Percentiles rank a stretch among this genome's conserved stretches.
phyloP scores from a whole-genome alignment of 257 asterid species.

The Dorcoceras hygrometricum region DNA sequence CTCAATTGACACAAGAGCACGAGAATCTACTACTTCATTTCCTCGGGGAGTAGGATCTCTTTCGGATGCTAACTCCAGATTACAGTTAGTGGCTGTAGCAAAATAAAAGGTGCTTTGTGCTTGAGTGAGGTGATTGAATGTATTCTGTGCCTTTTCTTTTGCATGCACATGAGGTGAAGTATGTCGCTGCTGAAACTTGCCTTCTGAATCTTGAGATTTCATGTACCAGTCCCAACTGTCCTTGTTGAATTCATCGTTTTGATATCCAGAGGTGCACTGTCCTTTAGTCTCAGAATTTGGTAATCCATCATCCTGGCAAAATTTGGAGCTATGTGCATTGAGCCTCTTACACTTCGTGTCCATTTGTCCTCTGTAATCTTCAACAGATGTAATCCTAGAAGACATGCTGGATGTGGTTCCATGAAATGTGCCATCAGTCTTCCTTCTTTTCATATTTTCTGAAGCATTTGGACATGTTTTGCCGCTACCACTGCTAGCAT shows the following conservation, averaged over 20 bases:
- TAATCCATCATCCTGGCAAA: slow-evolving; percentile 26
- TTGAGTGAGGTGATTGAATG: slow-evolving; percentile 27
- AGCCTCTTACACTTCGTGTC: slow-evolving; percentile 24
- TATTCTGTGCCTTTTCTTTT: slow-evolving; percentile 30
- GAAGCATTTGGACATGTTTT: slow-evolving; percentile 24
- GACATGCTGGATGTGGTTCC: slow-evolving; percentile 31
- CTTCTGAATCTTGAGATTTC: slow-evolving; percentile 24
- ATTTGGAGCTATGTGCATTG: slow-evolving; percentile 31
- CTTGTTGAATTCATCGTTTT: slow-evolving; percentile 24
- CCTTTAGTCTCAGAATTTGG: slow-evolving; percentile 27
- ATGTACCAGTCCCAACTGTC: slow-evolving; percentile 21
- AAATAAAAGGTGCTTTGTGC: slow-evolving; percentile 29
- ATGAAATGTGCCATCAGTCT: slow-evolving; percentile 24
- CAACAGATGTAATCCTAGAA: slow-evolving; percentile 31
- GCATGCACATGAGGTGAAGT: slow-evolving; percentile 24
- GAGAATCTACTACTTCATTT: slow-evolving; percentile 32
- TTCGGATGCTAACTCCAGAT: slow-evolving; percentile 29
- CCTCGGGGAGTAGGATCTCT: slow-evolving; percentile 26
- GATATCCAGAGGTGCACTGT: slow-evolving; percentile 27
- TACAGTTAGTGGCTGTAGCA: slow-evolving; percentile 31
- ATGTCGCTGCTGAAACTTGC: slow-evolving; percentile 33
- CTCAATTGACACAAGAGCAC: slow-evolving; percentile 25
- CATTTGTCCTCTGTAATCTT: slow-evolving; percentile 29
- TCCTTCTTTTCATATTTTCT: slow-evolving; percentile 31
- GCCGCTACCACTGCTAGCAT: slow-evolving; percentile 27